These are phyloP conservation scores for Serendipita sp. DNA, from an alignment of 768 basidiomycete species.

Conservation along the genomic window DNA sequence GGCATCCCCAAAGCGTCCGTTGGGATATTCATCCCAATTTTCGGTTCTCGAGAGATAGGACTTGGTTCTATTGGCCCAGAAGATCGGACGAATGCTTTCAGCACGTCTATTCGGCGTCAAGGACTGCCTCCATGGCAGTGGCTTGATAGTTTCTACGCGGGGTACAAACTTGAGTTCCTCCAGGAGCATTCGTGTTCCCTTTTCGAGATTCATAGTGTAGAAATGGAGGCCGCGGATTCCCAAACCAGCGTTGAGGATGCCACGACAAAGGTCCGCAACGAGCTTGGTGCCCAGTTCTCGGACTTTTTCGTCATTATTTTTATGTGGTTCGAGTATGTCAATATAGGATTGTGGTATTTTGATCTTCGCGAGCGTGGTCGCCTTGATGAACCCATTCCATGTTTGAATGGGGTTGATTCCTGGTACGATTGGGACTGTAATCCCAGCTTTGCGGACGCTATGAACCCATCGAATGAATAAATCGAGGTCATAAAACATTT, in stretches of 20 bases:
- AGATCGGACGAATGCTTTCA: slow-evolving; percentile 93
- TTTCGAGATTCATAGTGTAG: slow-evolving; percentile 96
- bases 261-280: slow-evolving; percentile 85
- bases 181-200: slow-evolving; percentile 86
- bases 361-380: slow-evolving; percentile 64
- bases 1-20: slow-evolving; percentile 95
- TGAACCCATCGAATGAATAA: slow-evolving; percentile 88
- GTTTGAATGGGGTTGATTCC: slow-evolving; percentile 94
- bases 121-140: slow-evolving; percentile 91
- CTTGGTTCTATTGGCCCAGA: slow-evolving; percentile 95
- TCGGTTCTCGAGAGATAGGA: slow-evolving; percentile 93
- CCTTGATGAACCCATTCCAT: slow-evolving; percentile 85
- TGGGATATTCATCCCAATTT: slow-evolving; percentile 99
- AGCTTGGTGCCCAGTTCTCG: slow-evolving; percentile 84
- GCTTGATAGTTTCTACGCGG: slow-evolving; percentile 79
- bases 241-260: slow-evolving; percentile 62
- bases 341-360: slow-evolving; percentile 60
- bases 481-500: slow-evolving; percentile 94
- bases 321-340: slow-evolving; percentile 68
- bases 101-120: slow-evolving; percentile 83
- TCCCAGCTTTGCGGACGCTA: slow-evolving; percentile 65
- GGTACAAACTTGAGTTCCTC: slow-evolving; percentile 84
- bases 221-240: slow-evolving; percentile 86
- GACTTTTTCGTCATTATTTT: slow-evolving; percentile 88
- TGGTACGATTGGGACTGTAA: slow-evolving; percentile 79